These are phyloP conservation scores for Ilyonectria sp. DNA, from an alignment of 2,329 filamentous ascomycete genomes.

Conservation along the genomic window DNA sequence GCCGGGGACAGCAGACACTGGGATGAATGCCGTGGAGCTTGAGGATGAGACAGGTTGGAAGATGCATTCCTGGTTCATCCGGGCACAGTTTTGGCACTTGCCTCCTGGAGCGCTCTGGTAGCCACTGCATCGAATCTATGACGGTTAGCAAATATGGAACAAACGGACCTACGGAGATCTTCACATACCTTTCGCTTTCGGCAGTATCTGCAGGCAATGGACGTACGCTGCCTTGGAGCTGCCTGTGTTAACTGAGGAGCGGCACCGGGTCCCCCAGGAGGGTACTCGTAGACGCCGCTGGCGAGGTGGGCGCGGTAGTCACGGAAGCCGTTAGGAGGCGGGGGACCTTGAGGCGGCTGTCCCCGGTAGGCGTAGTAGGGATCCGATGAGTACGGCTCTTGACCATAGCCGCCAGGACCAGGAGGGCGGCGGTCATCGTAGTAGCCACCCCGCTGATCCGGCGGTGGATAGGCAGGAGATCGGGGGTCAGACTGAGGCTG, in stretches of 20 bases:
- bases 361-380: slow-evolving; percentile 54
- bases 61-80: slow-evolving; percentile 74
- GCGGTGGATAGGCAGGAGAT: slow-evolving; percentile 55
- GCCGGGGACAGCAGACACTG: slow-evolving; percentile 71
- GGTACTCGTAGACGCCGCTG: slow-evolving; percentile 51
- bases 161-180: not conserved
- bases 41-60: slow-evolving; percentile 73
- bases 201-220: slow-evolving; percentile 73
- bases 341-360: slow-evolving; percentile 48
- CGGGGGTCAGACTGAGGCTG: slow-evolving; percentile 55
- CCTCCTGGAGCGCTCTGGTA: slow-evolving; percentile 72
- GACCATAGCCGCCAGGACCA: slow-evolving; percentile 48
- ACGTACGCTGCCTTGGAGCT: slow-evolving; percentile 71
- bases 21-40: slow-evolving; percentile 71
- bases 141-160: slow-evolving; percentile 24
- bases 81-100: slow-evolving; percentile 73
- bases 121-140: slow-evolving; percentile 73
- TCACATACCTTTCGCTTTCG: slow-evolving; percentile 70
- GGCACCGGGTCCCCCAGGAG: slow-evolving; percentile 54
- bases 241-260: slow-evolving; percentile 62
- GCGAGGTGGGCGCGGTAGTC: slow-evolving; percentile 50
- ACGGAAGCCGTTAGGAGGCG: slow-evolving; percentile 49
- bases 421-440: slow-evolving; percentile 55
- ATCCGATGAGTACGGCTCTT: slow-evolving; percentile 54
- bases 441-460: slow-evolving; percentile 57